Conservation (phyloP, 2,329 filamentous ascomycete genomes). For the Dactylella cylindrospora region DNA sequence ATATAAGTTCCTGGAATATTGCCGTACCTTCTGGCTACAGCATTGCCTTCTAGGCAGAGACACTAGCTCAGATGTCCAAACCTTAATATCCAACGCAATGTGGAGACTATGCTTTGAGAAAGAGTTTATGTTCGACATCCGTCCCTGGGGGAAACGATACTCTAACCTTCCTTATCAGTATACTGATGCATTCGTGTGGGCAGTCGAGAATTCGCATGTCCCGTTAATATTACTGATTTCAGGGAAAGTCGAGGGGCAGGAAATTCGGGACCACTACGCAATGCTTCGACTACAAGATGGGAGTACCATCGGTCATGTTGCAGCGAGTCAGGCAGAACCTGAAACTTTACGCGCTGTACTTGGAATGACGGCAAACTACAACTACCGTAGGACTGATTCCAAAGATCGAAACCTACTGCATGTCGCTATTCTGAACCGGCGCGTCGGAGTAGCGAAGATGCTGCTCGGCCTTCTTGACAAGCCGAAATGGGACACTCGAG, state of each 20-base stretch:
- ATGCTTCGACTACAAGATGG: slow-evolving; percentile 2
- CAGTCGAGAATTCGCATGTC: slow-evolving; percentile 19
- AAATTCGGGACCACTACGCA: not conserved
- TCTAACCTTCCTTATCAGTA: slow-evolving; percentile 9
- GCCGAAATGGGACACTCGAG: not conserved
- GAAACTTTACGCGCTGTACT: not conserved
- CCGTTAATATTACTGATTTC: slow-evolving; percentile 1
- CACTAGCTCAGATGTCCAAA: not conserved
- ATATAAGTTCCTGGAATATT: slow-evolving; percentile 20
- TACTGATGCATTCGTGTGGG: slow-evolving; percentile 31
- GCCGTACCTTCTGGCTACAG: slow-evolving; percentile 14
- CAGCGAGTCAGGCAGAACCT: slow-evolving; percentile 4
- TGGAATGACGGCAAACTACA: not conserved
- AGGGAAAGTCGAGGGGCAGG: not conserved
- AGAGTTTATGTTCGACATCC: slow-evolving; percentile 19
- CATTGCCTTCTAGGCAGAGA: not conserved
- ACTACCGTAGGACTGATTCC: not conserved
- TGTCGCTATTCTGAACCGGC: not conserved
- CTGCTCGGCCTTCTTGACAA: not conserved
- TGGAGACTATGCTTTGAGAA: slow-evolving; percentile 17
- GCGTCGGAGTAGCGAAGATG: not conserved
- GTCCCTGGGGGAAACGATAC: slow-evolving; percentile 25
- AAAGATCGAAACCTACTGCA: slow-evolving; percentile 1
- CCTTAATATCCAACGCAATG: too few relatives aligned
- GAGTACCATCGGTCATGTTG: not conserved